Percentiles rank a stretch among this genome's conserved stretches.
phyloP scores from a whole-genome alignment of 2,329 filamentous ascomycete species.

The Aureobasidium leucospermi region DNA sequence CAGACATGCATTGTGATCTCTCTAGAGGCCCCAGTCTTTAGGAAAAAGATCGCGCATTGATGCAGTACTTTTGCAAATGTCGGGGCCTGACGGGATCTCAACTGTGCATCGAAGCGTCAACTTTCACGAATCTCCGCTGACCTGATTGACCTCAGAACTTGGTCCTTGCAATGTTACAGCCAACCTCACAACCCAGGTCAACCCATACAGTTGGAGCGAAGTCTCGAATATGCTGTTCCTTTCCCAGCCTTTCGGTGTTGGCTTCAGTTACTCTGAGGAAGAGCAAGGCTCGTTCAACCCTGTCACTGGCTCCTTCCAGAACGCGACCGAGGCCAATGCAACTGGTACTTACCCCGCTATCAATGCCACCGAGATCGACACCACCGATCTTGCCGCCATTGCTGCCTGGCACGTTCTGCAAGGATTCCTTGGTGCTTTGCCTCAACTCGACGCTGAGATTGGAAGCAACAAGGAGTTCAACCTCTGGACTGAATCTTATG shows the following conservation, averaged over 20 bases:
- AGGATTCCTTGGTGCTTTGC: slow-evolving; percentile 45
- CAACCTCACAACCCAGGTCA: slow-evolving; percentile 32
- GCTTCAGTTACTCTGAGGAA: slow-evolving; percentile 43
- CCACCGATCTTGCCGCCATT: slow-evolving; percentile 49
- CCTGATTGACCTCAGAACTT: slow-evolving; percentile 32
- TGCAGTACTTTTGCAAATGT: too few species aligned
- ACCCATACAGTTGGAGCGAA: slow-evolving; percentile 55
- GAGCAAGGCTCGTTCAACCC: slow-evolving; percentile 36
- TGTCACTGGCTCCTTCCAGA: slow-evolving; percentile 39
- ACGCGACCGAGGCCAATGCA: slow-evolving; percentile 34
- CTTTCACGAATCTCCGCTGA: neutral
- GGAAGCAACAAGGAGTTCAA: slow-evolving; percentile 47
- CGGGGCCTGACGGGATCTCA: too few species aligned
- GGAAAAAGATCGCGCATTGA: too few species aligned
- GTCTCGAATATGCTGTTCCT: slow-evolving; percentile 55
- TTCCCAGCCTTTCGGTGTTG: slow-evolving; percentile 53
- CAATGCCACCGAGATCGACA: slow-evolving; percentile 44
- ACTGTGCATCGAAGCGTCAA: too few species aligned
- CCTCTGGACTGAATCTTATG: slow-evolving; percentile 50
- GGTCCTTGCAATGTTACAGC: slow-evolving; percentile 36
- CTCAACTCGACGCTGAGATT: slow-evolving; percentile 42
- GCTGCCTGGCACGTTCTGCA: slow-evolving; percentile 51
- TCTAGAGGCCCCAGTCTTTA: neutral
- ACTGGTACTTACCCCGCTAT: slow-evolving; percentile 44
- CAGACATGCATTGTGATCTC: neutral